Evolutionary conservation across 163 green algal species (phyloP), one percentile per base, ranked within the genome.

Genomic region (Prototheca stagnorum): DNA sequence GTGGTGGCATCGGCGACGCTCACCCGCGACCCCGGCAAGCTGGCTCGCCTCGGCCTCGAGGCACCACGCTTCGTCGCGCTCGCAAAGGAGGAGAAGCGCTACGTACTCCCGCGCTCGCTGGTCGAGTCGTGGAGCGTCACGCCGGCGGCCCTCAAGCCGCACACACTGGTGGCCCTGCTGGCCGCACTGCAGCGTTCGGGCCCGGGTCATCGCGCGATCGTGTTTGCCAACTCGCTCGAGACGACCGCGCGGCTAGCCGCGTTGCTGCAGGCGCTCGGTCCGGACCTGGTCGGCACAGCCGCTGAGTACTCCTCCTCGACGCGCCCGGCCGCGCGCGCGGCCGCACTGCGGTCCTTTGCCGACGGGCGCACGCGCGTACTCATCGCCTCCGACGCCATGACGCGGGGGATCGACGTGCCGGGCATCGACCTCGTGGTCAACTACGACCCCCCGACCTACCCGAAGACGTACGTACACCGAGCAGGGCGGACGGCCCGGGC

Each of bases 381-480:
- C 41, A 82, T 97, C n/a, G 77, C 77, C 8, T 93, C 80, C 0
- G 87, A 97, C 48, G 84, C 75, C 17, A 84, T 93, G 73, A 88
- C 87, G 5, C 71, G 87, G 3, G 87, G 87, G 39, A 93, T 97
- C 73, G 87, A 97, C 56, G 63, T 96, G 29, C 56, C 60, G 27
- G 58, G 41, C n/a, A 64, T 93, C 3, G 40, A 41, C 9, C 60
- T 57, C 0, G 82, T 97, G 4, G 55, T 97, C 20, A 95, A 88
- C 59, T 97, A 95, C 47, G 87, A 97, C 53, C 63, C 72, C 0
- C 86, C 87, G 2, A 59, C 78, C 17, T 89, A 93, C 44, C 65
- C 75, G 8, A 96, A 95, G 56, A 92, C 78, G 2, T 92, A 92
- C 52, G 72, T 92, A 34, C 84, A 94, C 57, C 64, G 81, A 16